Base-by-base conservation (phyloP, 345 rosid genomes). In the Gossypium mustelinum region DNA sequence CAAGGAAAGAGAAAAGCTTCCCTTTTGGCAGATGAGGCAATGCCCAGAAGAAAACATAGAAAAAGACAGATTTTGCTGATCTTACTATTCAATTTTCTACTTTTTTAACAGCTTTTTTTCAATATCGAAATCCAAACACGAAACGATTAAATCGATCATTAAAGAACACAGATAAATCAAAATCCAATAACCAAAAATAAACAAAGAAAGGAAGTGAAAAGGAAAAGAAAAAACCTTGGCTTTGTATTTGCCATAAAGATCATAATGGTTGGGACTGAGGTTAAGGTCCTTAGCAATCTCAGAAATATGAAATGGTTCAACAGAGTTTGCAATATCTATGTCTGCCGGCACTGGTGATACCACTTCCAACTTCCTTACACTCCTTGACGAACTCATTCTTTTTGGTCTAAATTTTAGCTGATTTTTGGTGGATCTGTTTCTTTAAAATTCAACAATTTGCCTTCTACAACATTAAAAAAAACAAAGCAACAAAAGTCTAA, bases 341-440 rank as follows among this genome's bases (percentile, higher is more conserved):
- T 95, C 99, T 4, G 99, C 95, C 3, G 99, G 98, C 11, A 95
- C 98, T 6, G 99, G 99, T 60, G 98, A 89, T 58, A 69, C 80
- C 69, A 93, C 98, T 81, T 89, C 79, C 72, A 96, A 69, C 81
- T 90, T 93, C 81, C 97, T 84, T 77, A 79, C 44, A 6, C 89
- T 78, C 70, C 41, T 85, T 29, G 90, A 74, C 4, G 92, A 64
- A 73, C 84, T 86, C 97, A 89, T 91, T 64, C 39, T 16, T 27
- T 59, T 12, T 24, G 16, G 13, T 45, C 16, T 27, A 43, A 64
- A 41, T 13, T 59, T 39, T 12, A 48, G 13, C 25, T 57, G 20
- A 17, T 17, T 20, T 51, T 29, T 9, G 34, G 45, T 51, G 20
- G 50, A 2, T 41, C 74, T 4, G 52, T 44, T 45, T 45, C 55